phyloP scores from a whole-genome alignment of 2,329 filamentous ascomycete species.

The Sporothrix sp. region DNA sequence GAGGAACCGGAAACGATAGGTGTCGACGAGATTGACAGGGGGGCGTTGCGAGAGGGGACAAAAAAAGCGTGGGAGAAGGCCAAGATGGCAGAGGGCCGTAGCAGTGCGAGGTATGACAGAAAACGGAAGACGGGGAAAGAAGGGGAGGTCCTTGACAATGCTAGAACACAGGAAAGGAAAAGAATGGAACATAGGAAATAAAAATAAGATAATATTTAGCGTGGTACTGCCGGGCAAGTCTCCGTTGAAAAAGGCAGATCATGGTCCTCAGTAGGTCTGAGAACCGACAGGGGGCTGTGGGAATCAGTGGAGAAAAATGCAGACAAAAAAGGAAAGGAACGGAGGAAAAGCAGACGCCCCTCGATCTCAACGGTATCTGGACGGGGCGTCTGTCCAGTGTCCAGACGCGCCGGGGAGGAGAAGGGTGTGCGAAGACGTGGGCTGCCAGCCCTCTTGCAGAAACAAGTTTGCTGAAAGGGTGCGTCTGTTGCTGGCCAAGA shows the following conservation, averaged over 20 bases:
- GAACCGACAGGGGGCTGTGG: background rate
- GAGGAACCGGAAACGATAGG: constrained; percentile 6
- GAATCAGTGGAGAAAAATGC: constrained; percentile 1
- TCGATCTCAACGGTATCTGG: background rate
- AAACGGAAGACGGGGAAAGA: background rate
- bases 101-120: background rate
- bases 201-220: no score
- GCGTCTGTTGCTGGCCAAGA: no score
- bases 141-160: background rate
- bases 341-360: background rate
- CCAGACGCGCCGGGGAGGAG: background rate
- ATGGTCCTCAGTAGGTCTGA: background rate
- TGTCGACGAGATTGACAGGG: constrained; percentile 10
- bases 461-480: no score
- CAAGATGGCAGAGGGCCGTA: background rate
- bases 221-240: no score
- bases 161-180: no score
- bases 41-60: background rate
- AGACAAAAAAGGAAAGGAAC: background rate
- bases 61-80: background rate
- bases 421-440: background rate
- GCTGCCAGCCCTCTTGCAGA: background rate
- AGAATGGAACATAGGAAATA: no score
- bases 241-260: background rate
- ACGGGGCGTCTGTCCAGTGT: background rate